Base-by-base conservation (phyloP, 2,329 filamentous ascomycete genomes). In the Xylaria digitata region DNA sequence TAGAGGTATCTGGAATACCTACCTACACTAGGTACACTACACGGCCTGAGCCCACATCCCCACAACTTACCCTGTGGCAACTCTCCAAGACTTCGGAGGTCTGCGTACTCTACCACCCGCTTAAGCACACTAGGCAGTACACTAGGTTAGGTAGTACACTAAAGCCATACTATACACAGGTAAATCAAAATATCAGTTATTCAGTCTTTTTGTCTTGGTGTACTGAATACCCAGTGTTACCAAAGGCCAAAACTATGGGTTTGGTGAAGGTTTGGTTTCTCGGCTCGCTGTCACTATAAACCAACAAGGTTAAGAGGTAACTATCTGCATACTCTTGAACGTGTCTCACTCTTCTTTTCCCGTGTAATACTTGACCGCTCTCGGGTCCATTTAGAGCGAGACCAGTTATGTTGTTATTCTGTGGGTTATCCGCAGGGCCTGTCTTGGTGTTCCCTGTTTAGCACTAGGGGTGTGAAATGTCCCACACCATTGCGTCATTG, bases 401-500 rank as follows among this genome's bases (percentile, higher is more conserved):
- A 30, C 11, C 4, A 19, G 1, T 30, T 42, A 11, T 32, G 19
- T 30, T 21, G 32, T 21, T 30, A 17, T n/a, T 40, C 15, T 59
- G 15, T 34, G 15, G 19, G 19, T 34, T 13, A 40, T 13, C 34
- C 58, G 61, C 34, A 57, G 37, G 17, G 34, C 7, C 17, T 6
- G 26, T 42, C 53, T 63, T 63, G 30, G 61, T 49, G 37, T 21
- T 48, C 34, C 46, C 61, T 55, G 45, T 37, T 52, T 61, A n/a
- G 30, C 53, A 21, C 37, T 37, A 48, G 43, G 61, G 50, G 59
- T 56, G 42, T 49, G n/a, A 43, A 37, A 57, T 60, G 61, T 59
- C 57, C 61, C 49, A 61, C 52, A 42, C 37, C 21, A 17, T 52
- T 67, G 45, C 65, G 61, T 64, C 49, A 56, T 67, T 57, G 55